Conservation (phyloP, 805 yeast species). For the Phaffomyces opuntiae region DNA sequence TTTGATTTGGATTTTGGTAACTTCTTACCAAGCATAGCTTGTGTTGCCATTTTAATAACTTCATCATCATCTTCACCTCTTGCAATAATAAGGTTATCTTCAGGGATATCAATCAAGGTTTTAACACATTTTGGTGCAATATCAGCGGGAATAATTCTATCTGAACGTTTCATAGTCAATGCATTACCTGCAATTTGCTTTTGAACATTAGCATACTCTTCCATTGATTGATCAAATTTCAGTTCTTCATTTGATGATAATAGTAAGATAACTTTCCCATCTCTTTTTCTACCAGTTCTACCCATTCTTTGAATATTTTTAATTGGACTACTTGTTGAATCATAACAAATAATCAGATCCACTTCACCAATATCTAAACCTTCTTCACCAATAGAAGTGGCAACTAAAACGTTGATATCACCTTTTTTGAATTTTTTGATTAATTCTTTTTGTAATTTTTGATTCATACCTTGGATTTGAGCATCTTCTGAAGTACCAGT, state of each 20-base stretch:
- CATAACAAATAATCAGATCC: slow-evolving; percentile 87
- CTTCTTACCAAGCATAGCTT: slow-evolving; percentile 44
- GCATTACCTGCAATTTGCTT: slow-evolving; percentile 49
- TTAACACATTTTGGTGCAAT: slow-evolving; percentile 51
- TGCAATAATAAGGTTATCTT: slow-evolving; percentile 52
- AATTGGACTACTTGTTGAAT: slow-evolving; percentile 89
- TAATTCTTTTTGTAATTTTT: slow-evolving; percentile 75
- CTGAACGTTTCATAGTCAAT: slow-evolving; percentile 39
- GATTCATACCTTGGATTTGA: slow-evolving; percentile 81
- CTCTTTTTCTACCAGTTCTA: slow-evolving; percentile 92
- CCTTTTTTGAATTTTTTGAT: slow-evolving; percentile 71
- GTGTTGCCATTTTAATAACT: slow-evolving; percentile 61
- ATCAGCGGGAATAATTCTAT: slow-evolving; percentile 60
- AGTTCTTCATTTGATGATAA: slow-evolving; percentile 70
- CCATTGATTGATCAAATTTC: slow-evolving; percentile 81
- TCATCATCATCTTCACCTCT: slow-evolving; percentile 58
- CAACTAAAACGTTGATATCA: slow-evolving; percentile 71
- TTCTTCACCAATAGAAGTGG: slow-evolving; percentile 97
- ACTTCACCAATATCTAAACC: slow-evolving; percentile 98
- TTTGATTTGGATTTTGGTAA: slow-evolving; percentile 9
- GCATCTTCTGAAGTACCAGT: slow-evolving; percentile 69
- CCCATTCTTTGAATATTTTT: slow-evolving; percentile 96
- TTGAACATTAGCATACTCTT: slow-evolving; percentile 75
- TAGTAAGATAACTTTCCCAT: slow-evolving; percentile 72
- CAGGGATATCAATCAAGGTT: slow-evolving; percentile 56